phyloP scores from a whole-genome alignment of 2,329 filamentous ascomycete genomes.

The Stylonectria norvegica region DNA sequence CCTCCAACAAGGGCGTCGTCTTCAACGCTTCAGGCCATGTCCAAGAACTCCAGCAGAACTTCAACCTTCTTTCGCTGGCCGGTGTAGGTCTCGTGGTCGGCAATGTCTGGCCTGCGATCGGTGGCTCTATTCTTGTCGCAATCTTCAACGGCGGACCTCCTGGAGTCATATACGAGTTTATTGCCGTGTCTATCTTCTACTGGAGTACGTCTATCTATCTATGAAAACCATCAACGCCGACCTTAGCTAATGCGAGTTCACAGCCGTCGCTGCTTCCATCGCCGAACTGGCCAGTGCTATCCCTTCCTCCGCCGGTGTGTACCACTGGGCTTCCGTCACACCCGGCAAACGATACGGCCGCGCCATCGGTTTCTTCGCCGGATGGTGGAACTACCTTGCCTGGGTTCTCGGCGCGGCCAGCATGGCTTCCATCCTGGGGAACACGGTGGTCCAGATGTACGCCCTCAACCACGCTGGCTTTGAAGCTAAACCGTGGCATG shows the following conservation, averaged over 20 bases:
- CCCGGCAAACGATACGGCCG: slow-evolving; percentile 51
- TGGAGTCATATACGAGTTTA: slow-evolving; percentile 60
- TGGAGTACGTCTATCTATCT: no score
- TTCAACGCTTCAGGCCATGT: slow-evolving; percentile 41
- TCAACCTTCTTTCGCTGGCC: slow-evolving; percentile 40
- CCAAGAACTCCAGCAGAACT: slow-evolving; percentile 38
- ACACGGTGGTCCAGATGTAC: slow-evolving; percentile 43
- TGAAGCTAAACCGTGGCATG: slow-evolving; percentile 38
- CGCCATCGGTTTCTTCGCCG: slow-evolving; percentile 44
- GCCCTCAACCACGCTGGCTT: slow-evolving; percentile 39
- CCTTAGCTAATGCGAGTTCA: no score
- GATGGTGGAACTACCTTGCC: slow-evolving; percentile 45
- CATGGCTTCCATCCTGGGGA: slow-evolving; percentile 40
- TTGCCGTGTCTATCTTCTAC: slow-evolving; percentile 49
- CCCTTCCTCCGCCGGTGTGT: slow-evolving; percentile 58
- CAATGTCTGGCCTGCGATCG: slow-evolving; percentile 44
- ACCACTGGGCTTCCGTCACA: slow-evolving; percentile 60
- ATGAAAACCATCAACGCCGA: no score
- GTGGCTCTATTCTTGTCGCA: slow-evolving; percentile 45
- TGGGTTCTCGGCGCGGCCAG: slow-evolving; percentile 39
- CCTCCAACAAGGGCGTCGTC: slow-evolving; percentile 6
- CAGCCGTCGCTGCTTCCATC: slow-evolving; percentile 54
- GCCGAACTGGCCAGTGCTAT: slow-evolving; percentile 60
- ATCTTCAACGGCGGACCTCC: slow-evolving; percentile 61
- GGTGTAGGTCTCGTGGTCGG: slow-evolving; percentile 41